Percentiles rank a stretch among this genome's conserved stretches.
Conservation (phyloP, 2,329 filamentous ascomycete species). For the Hortaea werneckii region DNA sequence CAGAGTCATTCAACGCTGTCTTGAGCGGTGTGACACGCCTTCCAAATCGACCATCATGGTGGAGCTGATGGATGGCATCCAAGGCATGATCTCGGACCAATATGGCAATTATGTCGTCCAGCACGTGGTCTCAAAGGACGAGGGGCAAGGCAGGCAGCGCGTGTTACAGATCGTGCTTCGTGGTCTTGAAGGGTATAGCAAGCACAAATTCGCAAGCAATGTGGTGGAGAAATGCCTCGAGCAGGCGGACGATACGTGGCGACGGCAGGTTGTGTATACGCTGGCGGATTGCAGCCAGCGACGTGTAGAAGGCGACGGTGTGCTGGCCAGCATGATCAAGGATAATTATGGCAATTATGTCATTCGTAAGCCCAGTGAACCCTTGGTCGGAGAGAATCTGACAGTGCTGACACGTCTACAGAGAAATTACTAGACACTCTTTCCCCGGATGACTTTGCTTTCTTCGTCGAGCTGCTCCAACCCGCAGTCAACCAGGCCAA, state of each 20-base stretch:
- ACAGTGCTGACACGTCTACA: slow-evolving; percentile 28
- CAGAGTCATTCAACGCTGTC: slow-evolving; percentile 81
- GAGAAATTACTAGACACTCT: slow-evolving; percentile 63
- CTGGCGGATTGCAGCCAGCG: slow-evolving; percentile 53
- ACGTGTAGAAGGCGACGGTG: slow-evolving; percentile 45
- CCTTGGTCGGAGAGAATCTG: neutral
- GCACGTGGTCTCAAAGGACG: slow-evolving; percentile 74
- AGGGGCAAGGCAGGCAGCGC: slow-evolving; percentile 57
- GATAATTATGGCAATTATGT: slow-evolving; percentile 96
- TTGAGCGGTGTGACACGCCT: slow-evolving; percentile 63
- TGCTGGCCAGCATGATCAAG: slow-evolving; percentile 69
- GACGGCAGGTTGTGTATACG: slow-evolving; percentile 52
- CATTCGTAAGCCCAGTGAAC: slow-evolving; percentile 58
- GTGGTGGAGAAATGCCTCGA: slow-evolving; percentile 90
- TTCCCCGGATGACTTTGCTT: slow-evolving; percentile 29
- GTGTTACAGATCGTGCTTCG: slow-evolving; percentile 66
- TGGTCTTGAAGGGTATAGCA: slow-evolving; percentile 66
- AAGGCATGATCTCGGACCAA: slow-evolving; percentile 68
- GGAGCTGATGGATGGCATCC: slow-evolving; percentile 66
- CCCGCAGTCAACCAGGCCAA: slow-evolving; percentile 38
- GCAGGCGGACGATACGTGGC: slow-evolving; percentile 58
- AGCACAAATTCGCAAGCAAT: slow-evolving; percentile 94
- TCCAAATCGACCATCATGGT: slow-evolving; percentile 63
- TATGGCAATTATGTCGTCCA: slow-evolving; percentile 97
- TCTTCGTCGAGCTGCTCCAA: slow-evolving; percentile 32